Evolutionary conservation across 805 yeast species (phyloP), one percentile per base, ranked within the genome.

Genomic region (Scheffersomyces ergatensis): DNA sequence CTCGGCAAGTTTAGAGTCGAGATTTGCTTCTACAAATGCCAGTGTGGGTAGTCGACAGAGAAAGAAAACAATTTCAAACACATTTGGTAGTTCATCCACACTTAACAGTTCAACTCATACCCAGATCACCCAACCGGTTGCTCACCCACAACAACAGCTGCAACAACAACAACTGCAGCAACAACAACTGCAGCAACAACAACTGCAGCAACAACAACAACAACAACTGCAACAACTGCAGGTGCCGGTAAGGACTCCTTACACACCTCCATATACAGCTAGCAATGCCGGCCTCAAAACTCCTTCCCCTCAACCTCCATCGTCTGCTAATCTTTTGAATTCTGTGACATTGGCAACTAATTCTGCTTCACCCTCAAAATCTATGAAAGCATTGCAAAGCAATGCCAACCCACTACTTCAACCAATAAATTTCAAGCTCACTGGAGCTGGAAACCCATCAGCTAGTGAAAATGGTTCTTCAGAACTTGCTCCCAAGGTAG

Each of bases 351-450:
- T 53, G 6, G 33, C 43, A 2, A 33, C 45, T 1, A 49, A 51
- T 34, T 53, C 65, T 1, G 53, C 51, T 31, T 69, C 74, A 3
- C 76, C 76, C 4, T 69, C 63, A 3, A 64, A 59, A 47, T 60
- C 61, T 7, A 63, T 78, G 83, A 74, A 77, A 48, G 81, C 83
- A 1, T 58, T 77, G 12, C 74, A 72, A 15, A 49, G 69, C 1
- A 62, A 53, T 36, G 53, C 65, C 23, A 66, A 72, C 39, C 82
- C 81, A 5, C 54, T 78, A 29, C 60, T 78, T 32, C 82, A 77
- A 48, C 83, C 83, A 1, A 74, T 78, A 35, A 78, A 78, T 52
- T 71, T 70, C 49, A 73, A 74, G 54, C 26, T 51, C 2, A 38
- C 39, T 18, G 49, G 37, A n/a, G 43, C 33, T 30, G 35, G 41